A percentile compares a stretch with the other conserved stretches of the same genome.
These are phyloP conservation scores for Caloboletus firmus DNA, from an alignment of 1,284 basidiomycete genomes.

Conservation along the genomic window DNA sequence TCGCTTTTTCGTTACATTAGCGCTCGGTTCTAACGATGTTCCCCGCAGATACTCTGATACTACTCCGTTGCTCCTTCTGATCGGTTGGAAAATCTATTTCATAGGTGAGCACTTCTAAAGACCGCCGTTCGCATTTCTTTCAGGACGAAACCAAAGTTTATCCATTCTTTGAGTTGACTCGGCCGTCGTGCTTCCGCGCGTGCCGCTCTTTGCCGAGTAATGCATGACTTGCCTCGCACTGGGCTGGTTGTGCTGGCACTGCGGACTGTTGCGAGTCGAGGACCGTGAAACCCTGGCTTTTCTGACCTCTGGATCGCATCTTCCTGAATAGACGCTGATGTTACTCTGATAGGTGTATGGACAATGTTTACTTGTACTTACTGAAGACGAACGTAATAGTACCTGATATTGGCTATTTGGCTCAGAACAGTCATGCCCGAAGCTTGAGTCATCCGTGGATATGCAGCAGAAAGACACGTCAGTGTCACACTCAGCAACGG, in stretches of 20 bases:
- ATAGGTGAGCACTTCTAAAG: conserved; percentile 22
- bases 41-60: not conserved
- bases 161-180: conserved; percentile 75
- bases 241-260: conserved; percentile 43
- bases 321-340: conserved; percentile 1
- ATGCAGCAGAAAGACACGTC: too few relatives aligned
- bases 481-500: too few relatives aligned
- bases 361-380: not conserved
- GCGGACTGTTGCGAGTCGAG: conserved; percentile 37
- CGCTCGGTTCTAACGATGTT: not conserved
- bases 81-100: not conserved
- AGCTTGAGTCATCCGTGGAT: too few relatives aligned
- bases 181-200: conserved; percentile 34
- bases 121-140: conserved; percentile 3
- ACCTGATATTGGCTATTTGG: not conserved
- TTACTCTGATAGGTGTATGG: conserved; percentile 5
- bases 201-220: conserved; percentile 41
- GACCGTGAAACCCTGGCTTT: conserved; percentile 68
- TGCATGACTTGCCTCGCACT: conserved; percentile 45
- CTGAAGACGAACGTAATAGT: not conserved
- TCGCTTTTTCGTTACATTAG: not conserved
- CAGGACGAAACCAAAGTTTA: conserved; percentile 72
- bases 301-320: conserved; percentile 47
- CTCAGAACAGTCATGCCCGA: not conserved
- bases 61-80: not conserved